Base-by-base conservation (phyloP, 75 land plant genomes). In the Sequoia sempervirens region DNA sequence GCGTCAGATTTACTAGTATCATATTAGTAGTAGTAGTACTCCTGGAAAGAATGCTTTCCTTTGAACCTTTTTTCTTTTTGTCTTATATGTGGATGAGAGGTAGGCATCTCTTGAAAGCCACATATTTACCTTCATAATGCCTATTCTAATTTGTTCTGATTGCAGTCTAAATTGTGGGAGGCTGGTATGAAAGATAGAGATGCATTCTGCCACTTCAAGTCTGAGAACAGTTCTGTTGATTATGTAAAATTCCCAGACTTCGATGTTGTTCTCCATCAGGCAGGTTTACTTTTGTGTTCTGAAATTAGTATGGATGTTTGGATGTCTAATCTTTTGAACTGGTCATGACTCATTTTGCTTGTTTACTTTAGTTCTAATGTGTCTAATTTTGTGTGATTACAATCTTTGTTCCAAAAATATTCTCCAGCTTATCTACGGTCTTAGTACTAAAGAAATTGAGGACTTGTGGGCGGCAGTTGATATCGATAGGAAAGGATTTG, bases 161-260 rank as follows among this genome's bases (percentile, higher is more conserved):
- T 75, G 82, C 91, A 91, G 94, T 84, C 87, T 88, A 86, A 72
- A 20, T 85, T 92, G 5, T 45, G 83, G 38, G 84, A 84, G 82
- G 92, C 87, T 68, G 87, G 88, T 14, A 72, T 88, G 79, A 78
- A 89, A 75, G 92, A 88, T 80, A 41, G 83, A 37, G 90, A 90
- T 83, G 92, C 93, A 68, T 93, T 90, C 89, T 90, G 88, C n/a
- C 90, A 85, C 80, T 83, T 92, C 79, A 92, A 89, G 79, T 89
- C 82, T 38, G 89, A 88, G 50, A 86, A 85, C 41, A 30, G 47
- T 37, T 45, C 83, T 69, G 87, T 86, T 79, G 91, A 90, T 85
- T 87, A 80, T 78, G 86, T 93, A 15, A 92, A 91, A 32, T 90
- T 84, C 79, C 68, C 92, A 0, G 88, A 87, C 30, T 93, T 93